Base-by-base conservation (phyloP, 2,329 filamentous ascomycete genomes). In the Diplodia mutila region DNA sequence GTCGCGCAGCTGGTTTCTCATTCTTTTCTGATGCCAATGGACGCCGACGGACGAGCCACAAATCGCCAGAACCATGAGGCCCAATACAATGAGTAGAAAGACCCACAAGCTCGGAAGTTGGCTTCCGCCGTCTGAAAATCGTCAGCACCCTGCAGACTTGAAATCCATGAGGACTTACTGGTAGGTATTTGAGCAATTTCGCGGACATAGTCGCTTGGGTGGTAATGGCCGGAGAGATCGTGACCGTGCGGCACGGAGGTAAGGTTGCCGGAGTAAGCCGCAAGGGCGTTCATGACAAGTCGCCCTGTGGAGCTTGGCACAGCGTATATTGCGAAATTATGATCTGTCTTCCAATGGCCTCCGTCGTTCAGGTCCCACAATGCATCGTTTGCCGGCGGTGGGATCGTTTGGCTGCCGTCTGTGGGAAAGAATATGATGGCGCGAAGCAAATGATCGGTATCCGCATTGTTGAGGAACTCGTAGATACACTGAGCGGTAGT, bases 261-360 rank as follows among this genome's bases (percentile, higher is more conserved):
- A 69, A 94, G 79, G 73, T 91, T 90, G 37, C 91, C 91, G 4
- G 92, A 96, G 77, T 97, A 97, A 27, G 86, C 80, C 48, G 88
- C 87, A 48, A 96, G 82, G 74, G 92, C 86, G 9, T 85, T 76
- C 85, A 97, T 90, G 78, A 97, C 85, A 39, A 84, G 81, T 14
- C 81, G 78, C 25, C 93, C 94, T 23, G 87, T 84, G 11, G 82
- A 78, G 7, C 91, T 89, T 0, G 92, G 86, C 18, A 98, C 82
- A 49, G 92, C 93, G 79, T 95, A 97, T 14, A 97, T 88, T 0
- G 94, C 94, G 73, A 89, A 97, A 32, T 85, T 83, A 73, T 90
- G 90, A n/a, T 83, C 80, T 1, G 80, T 79, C 76, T 88, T 90
- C 93, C 93, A 97, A n/a, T 81, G 81, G 14, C 85, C 87, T 16